Evolutionary conservation across 257 asterid genomes (phyloP), one percentile per base, ranked within the genome.

Genomic region (Schizonepeta tenuifolia): DNA sequence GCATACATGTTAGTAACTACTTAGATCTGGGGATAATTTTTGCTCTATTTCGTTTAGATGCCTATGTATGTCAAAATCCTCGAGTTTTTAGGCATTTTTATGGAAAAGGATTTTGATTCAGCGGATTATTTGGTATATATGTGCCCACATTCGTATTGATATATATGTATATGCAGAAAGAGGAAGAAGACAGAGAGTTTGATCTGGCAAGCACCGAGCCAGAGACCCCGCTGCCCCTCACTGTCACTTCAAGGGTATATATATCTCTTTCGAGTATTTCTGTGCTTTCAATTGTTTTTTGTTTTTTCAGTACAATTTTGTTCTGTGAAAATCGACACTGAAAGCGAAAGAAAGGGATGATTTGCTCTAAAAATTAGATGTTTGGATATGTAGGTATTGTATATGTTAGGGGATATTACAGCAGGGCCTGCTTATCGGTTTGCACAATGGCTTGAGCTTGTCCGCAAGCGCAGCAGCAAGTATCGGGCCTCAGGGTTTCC

Each of bases 361-460:
- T 61, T 51, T 49, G 70, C 33, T 33, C 53, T 73, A 60, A 55
- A 22, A 43, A 14, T 44, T 44, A 7, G 63, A 36, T 28, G 46
- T 65, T 68, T 33, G 65, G 67, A 44, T 71, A 58, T 74, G 84
- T 89, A 95, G 99, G 99, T 92, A 70, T 80, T 92, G 92, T 95
- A 85, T 83, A 90, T 91, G 99, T 83, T 94, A 83, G 99, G 99
- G 78, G 99, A 95, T 70, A 92, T 95, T 58, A 86, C 97, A 12
- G 90, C 97, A 13, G 98, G 96, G 72, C 96, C 99, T 21, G 97
- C 97, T 20, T 86, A 88, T 75, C 80, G 97, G 79, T 92, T 95
- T 69, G 87, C 95, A 5, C 97, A 95, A 88, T 95, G 99, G 99
- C 83, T 95, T 86, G 99, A 92, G 79, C 90, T 90, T 73, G 99